Percentiles rank a stretch among this genome's conserved stretches.
phyloP scores from a whole-genome alignment of 2,329 filamentous ascomycete genomes.

The Fusarium solani-melongenae region DNA sequence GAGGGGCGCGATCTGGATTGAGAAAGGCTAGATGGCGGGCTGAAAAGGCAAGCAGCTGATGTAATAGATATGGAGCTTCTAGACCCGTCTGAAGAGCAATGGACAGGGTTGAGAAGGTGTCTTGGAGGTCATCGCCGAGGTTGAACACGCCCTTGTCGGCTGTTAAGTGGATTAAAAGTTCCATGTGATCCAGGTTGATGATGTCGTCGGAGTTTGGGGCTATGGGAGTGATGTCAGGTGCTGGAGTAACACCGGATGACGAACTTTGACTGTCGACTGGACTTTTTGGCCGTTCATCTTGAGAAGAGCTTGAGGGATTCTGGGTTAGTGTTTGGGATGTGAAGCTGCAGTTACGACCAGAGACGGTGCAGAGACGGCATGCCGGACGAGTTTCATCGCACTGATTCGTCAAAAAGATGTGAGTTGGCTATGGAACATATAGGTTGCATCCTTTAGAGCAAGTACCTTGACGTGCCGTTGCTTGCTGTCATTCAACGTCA shows the following conservation, averaged over 20 bases:
- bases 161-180: slow-evolving; percentile 5
- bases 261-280: rapidly evolving
- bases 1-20: not conserved
- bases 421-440: not conserved
- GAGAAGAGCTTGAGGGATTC: rapidly evolving
- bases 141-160: slow-evolving; percentile 1
- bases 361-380: slow-evolving; percentile 22
- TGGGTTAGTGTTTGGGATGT: not conserved
- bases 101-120: not conserved
- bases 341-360: slow-evolving; percentile 25
- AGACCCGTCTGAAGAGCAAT: not conserved
- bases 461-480: slow-evolving; percentile 32
- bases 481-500: slow-evolving; percentile 6
- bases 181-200: slow-evolving; percentile 23
- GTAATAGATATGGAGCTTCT: slow-evolving; percentile 18
- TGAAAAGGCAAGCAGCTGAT: slow-evolving; percentile 29
- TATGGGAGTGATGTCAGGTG: not conserved
- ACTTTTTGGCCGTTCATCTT: not conserved
- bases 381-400: slow-evolving; percentile 32
- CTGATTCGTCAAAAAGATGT: not conserved
- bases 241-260: not conserved
- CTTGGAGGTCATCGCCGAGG: not conserved
- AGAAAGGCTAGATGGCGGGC: slow-evolving; percentile 19
- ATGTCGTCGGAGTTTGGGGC: not conserved
- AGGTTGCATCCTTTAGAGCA: rapidly evolving